Evolutionary conservation across 139 green algal species (phyloP).

Genomic region (Yamagishiella unicocca): DNA sequence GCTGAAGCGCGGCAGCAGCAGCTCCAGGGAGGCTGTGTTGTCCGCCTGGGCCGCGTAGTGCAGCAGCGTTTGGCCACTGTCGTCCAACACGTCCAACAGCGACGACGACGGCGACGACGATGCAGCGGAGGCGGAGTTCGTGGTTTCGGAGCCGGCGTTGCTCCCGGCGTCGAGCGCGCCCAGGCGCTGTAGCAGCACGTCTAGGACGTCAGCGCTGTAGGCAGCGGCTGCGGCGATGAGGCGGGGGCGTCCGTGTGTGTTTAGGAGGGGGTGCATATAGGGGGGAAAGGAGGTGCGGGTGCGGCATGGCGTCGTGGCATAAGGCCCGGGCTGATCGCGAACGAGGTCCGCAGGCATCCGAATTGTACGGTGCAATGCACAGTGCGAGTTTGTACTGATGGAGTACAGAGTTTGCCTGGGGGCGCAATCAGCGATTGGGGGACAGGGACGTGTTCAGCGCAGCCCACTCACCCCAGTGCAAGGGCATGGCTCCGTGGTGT

Average conservation of each 20-base stretch:
- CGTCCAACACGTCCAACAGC: neutral
- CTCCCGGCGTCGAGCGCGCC: neutral
- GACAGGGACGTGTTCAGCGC: neutral
- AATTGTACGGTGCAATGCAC: neutral
- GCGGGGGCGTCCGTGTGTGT: too few relatives aligned
- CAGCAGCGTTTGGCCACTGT: constrained; percentile 24
- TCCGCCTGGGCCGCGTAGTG: constrained; percentile 3
- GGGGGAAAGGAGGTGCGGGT: too few relatives aligned
- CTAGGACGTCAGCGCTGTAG: neutral
- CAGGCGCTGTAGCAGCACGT: neutral
- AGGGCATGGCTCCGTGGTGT: neutral
- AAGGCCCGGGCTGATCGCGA: too few relatives aligned
- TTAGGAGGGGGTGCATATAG: too few relatives aligned
- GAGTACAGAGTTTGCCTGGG: too few relatives aligned
- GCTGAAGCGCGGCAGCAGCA: constrained; percentile 19
- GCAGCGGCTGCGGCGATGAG: constrained; percentile 10
- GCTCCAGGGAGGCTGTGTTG: neutral
- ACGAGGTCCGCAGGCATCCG: too few relatives aligned
- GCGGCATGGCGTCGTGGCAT: too few relatives aligned
- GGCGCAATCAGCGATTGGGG: neutral
- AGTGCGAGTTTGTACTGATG: neutral
- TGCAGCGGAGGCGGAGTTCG: too few relatives aligned
- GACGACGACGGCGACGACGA: too few relatives aligned
- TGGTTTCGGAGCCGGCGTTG: too few relatives aligned
- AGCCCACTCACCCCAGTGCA: constrained; percentile 16